Evolutionary conservation across 352 stramenopile genomes (phyloP).

Genomic region (Phytophthora pluvialis): DNA sequence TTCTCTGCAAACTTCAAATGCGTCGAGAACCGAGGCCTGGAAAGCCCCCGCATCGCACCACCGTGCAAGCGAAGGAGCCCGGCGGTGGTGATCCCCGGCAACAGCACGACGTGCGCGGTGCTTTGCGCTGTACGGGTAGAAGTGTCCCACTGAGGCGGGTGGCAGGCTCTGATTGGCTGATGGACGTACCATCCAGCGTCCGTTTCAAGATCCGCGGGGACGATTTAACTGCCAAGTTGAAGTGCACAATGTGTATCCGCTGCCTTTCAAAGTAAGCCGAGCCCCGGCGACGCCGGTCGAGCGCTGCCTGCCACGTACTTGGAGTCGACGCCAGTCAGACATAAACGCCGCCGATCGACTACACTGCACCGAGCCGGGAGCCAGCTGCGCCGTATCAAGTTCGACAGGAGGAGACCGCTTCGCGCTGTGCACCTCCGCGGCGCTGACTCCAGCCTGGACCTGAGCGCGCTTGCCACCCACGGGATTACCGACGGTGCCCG

Average conservation of each 20-base stretch:
- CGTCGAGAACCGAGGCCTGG: constrained; percentile 8
- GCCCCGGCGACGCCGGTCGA: neutral
- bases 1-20: constrained; percentile 29
- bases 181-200: constrained; percentile 7
- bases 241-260: constrained; percentile 19
- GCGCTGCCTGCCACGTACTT: constrained; percentile 19
- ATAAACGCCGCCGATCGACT: constrained; percentile 22
- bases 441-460: neutral
- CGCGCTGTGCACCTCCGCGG: constrained; percentile 5
- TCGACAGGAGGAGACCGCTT: constrained; percentile 25
- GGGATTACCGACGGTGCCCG: constrained; percentile 15
- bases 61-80: constrained; percentile 21
- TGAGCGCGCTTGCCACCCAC: neutral
- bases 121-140: constrained; percentile 11
- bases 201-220: constrained; percentile 13
- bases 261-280: neutral
- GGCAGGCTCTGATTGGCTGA: constrained; percentile 32
- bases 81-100: constrained; percentile 3
- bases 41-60: constrained; percentile 2
- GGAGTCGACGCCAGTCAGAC: constrained; percentile 1
- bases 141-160: constrained; percentile 18
- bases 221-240: constrained; percentile 20
- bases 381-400: constrained; percentile 20
- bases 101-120: constrained; percentile 8
- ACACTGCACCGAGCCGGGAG: neutral